Conservation (phyloP, 2,329 filamentous ascomycete genomes). For the Trichoderma citrinoviride region DNA sequence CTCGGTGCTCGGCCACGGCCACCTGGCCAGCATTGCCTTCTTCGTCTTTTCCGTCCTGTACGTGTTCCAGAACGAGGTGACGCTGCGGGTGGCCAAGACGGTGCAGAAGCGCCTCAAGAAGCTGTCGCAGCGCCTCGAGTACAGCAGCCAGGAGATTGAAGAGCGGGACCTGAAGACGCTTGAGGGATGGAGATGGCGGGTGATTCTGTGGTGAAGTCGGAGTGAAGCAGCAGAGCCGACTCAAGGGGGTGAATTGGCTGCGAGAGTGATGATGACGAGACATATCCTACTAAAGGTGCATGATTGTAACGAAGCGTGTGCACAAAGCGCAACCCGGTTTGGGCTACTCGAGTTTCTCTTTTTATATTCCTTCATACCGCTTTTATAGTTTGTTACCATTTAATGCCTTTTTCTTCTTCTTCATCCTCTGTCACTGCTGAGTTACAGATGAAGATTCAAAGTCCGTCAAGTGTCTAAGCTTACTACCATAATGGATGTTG, state of each 20-base stretch:
- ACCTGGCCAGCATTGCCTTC: constrained; percentile 49
- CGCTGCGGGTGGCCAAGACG: constrained; percentile 53
- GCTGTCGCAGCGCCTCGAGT: constrained; percentile 47
- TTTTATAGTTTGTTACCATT: neutral
- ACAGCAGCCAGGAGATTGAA: constrained; percentile 44
- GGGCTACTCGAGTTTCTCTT: neutral
- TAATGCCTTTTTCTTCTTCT: neutral
- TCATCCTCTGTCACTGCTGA: neutral
- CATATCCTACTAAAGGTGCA: constrained; percentile 32
- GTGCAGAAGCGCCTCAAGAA: constrained; percentile 49
- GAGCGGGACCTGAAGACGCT: constrained; percentile 51
- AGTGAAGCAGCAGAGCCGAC: neutral
- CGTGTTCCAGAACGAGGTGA: constrained; percentile 58
- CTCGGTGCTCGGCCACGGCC: constrained; percentile 43
- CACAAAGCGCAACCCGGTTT: constrained; percentile 13
- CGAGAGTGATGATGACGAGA: constrained; percentile 11
- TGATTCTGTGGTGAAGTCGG: constrained; percentile 42
- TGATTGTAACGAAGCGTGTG: constrained; percentile 33
- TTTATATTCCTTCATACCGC: neutral
- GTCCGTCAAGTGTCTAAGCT: neutral
- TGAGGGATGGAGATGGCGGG: constrained; percentile 56
- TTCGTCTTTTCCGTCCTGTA: constrained; percentile 57
- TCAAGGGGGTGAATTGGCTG: neutral
- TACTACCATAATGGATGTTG: neutral
- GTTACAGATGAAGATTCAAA: neutral